Conservation (phyloP, 2,329 filamentous ascomycete species). For the Proliferodiscus dingleyae region DNA sequence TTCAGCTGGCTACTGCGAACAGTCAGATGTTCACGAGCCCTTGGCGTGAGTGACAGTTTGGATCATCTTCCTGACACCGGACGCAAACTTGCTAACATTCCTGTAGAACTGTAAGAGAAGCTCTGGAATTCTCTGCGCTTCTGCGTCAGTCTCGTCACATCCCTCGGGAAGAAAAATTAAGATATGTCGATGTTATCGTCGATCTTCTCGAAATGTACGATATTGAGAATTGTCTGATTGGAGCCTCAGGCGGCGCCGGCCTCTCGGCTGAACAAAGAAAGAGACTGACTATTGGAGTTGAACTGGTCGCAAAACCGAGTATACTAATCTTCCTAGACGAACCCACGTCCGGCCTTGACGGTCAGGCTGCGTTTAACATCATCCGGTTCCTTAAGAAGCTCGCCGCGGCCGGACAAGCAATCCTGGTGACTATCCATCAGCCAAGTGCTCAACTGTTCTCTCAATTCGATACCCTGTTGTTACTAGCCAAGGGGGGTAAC, state of each 20-base stretch:
- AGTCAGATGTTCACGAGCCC: conserved; percentile 82
- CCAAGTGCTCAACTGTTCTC: conserved; percentile 49
- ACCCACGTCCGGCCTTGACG: conserved; percentile 58
- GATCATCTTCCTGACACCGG: too few species aligned
- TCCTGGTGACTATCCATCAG: conserved; percentile 53
- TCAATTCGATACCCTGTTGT: conserved; percentile 56
- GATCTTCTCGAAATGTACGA: conserved; percentile 61
- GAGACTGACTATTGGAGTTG: conserved; percentile 57
- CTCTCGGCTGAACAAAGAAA: conserved; percentile 60
- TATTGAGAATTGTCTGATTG: conserved; percentile 62
- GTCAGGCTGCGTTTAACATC: conserved; percentile 60
- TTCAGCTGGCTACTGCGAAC: conserved; percentile 71
- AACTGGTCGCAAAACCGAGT: conserved; percentile 51
- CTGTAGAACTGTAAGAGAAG: conserved; percentile 86
- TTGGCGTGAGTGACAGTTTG: too few species aligned
- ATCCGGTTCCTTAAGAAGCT: conserved; percentile 58
- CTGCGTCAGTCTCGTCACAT: conserved; percentile 76
- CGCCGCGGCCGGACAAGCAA: conserved; percentile 47
- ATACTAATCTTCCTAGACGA: conserved; percentile 60
- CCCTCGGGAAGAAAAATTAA: conserved; percentile 70
- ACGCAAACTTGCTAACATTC: too few species aligned
- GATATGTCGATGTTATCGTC: conserved; percentile 75
- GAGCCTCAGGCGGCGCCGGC: conserved; percentile 55
- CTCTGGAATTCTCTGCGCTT: conserved; percentile 80
- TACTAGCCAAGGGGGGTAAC: conserved; percentile 59